Evolutionary conservation across 164 flowering plant species (phyloP).

Genomic region (Macadamia integrifolia): DNA sequence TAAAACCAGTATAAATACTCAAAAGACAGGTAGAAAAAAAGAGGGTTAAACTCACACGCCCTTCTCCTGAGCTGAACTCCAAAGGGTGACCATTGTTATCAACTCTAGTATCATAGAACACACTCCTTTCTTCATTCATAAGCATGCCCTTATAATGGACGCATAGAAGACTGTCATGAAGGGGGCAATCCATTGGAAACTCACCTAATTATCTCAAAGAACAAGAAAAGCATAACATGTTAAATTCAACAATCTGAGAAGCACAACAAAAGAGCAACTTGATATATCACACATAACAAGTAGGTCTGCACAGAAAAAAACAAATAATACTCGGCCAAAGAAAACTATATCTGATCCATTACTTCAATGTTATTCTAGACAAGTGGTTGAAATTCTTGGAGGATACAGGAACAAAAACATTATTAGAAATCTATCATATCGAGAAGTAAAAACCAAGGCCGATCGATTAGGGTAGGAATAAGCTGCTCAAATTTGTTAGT

Average conservation of each 20-base stretch:
- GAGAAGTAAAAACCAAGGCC: too few relatives aligned
- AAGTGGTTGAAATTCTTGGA: too few relatives aligned
- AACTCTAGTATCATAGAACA: constrained; percentile 79
- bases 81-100: constrained; percentile 83
- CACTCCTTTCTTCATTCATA: constrained; percentile 61
- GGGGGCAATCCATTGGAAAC: constrained; percentile 99
- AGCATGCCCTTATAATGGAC: constrained; percentile 91
- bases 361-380: too few relatives aligned
- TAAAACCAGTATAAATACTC: background rate
- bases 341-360: too few relatives aligned
- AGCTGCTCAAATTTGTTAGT: too few relatives aligned
- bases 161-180: constrained; percentile 82
- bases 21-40: background rate
- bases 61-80: constrained; percentile 97
- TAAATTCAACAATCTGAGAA: constrained; percentile 6
- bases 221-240: constrained; percentile 7
- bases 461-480: too few relatives aligned
- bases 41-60: constrained; percentile 57
- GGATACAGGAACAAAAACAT: too few relatives aligned
- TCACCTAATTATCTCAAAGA: constrained; percentile 52
- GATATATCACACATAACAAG: background rate
- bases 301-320: background rate
- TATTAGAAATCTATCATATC: too few relatives aligned
- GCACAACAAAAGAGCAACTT: constrained; percentile 1
- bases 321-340: too few relatives aligned